Base-by-base conservation (phyloP, 176 grass and related monocot genomes). In the Ensete ventricosum region DNA sequence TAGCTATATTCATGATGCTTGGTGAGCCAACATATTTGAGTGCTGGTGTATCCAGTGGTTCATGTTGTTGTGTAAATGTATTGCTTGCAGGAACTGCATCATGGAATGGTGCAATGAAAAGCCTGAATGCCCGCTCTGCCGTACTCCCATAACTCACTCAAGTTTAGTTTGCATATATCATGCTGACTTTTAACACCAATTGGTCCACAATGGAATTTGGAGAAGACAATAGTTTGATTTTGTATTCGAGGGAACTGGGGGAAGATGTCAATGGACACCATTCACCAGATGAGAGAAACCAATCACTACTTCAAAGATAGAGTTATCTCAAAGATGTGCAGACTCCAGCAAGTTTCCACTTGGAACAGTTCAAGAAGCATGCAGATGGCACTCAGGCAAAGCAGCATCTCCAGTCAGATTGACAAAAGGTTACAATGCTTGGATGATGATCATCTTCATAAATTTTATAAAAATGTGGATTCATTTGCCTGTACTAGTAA, bases 61-160 rank as follows among this genome's bases (percentile, higher is more conserved):
- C 73, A 19, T 52, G 51, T 81, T 81, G 48, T 9, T 52, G 11
- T 75, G 34, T 77, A 80, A 23, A 23, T 23, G 22, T 9, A 11
- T 80, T 51, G 26, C 69, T 21, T 87, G 78, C 84, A 94, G 95
- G 95, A 94, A 87, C 73, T 99, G 95, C 73, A 94, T 99, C 81
- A 99, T 94, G 90, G 90, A 94, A 81, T 94, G 95, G 95, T 99
- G 95, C 80, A 99, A 94, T 21, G 95, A 99, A 85, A 99, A 99
- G 82, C 95, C 86, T 24, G 90, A 99, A 73, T 99, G 95, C 65
- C 95, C 95, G 62, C 86, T 99, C 63, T 91, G 95, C 80, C 82
- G 88, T 59, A 94, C 86, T 77, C 82, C 90, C 4, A 91, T 99
- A 75, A 91, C 88, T 43, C 95, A 99, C 86, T 94, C 91, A 58